Base-by-base conservation (phyloP, 2,329 filamentous ascomycete species). In the Fusarium mundagurra region DNA sequence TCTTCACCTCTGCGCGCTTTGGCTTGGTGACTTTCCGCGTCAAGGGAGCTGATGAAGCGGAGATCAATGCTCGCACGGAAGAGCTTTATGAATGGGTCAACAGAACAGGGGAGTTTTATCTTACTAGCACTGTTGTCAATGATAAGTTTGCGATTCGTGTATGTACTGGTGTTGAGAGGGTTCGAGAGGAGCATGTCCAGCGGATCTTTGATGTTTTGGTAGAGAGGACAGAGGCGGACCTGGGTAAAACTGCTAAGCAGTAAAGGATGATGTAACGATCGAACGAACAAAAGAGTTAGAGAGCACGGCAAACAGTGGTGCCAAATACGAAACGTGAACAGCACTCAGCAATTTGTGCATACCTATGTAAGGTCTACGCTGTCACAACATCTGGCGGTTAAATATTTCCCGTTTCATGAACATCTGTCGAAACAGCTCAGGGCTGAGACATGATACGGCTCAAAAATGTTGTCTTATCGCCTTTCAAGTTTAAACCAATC, bases 131-230 rank as follows among this genome's bases (percentile, higher is more conserved):
- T 2, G 88, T 95, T 8, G 87, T 97, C 16, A 90, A 89, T 10
- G 93, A 91, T 2, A 86, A 91, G 27, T 94, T 94, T 81, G 92
- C 93, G 3, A 96, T 98, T 67, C 87, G 96, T 0, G 90, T 98
- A 36, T 92, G 96, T 29, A 94, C 93, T 64, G 92, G 89, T 1
- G 81, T 80, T 27, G 93, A 93, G 76, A 85, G 89, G 27, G 85
- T 89, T 44, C 90, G 92, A 0, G 91, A 96, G 80, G 92, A 94
- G 82, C 92, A 94, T 81, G 83, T 98, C 7, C 86, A 90, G 69
- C 87, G 87, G 68, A 91, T 95, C 1, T 97, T 97, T 85, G 89
- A 93, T 20, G 88, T 94, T 62, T 80, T 98, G 43, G 90, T 95
- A 2, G 83, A 87, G 72, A 87, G 86, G 20, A 89, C 92, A 0